A percentile compares a stretch with the other conserved stretches of the same genome.
phyloP scores from a whole-genome alignment of 768 basidiomycete genomes.

The Suillus luteus region DNA sequence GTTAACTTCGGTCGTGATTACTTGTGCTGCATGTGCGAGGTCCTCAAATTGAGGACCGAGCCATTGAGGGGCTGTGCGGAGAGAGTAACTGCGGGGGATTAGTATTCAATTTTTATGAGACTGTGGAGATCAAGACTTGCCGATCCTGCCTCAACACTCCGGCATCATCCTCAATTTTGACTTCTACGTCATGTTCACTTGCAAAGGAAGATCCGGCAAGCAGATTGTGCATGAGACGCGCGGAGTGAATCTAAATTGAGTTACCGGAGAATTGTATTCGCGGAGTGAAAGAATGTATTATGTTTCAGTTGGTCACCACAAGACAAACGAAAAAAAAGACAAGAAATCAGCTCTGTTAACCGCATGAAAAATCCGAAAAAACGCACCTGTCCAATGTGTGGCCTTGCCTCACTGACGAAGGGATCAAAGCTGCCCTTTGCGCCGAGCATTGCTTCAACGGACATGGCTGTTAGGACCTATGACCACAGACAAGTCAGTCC shows the following conservation, averaged over 20 bases:
- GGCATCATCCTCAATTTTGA: slow-evolving; percentile 68
- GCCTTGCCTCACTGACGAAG: slow-evolving; percentile 76
- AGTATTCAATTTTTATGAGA: not conserved
- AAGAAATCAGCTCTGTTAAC: not conserved
- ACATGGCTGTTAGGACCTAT: slow-evolving; percentile 80
- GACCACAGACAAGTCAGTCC: not conserved
- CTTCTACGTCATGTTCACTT: slow-evolving; percentile 69
- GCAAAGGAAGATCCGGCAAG: slow-evolving; percentile 72
- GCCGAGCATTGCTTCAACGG: slow-evolving; percentile 79
- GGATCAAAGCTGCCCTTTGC: slow-evolving; percentile 71
- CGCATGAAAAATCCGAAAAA: not conserved
- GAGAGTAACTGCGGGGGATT: slow-evolving; percentile 31
- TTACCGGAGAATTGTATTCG: not conserved
- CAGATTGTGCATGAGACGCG: slow-evolving; percentile 66
- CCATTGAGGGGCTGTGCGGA: slow-evolving; percentile 81
- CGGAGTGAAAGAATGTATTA: slow-evolving; percentile 3
- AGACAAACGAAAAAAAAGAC: not conserved
- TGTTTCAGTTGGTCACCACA: not conserved
- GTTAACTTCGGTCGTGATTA: slow-evolving; percentile 76
- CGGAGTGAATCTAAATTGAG: slow-evolving; percentile 59
- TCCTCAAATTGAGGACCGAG: slow-evolving; percentile 86
- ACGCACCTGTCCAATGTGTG: slow-evolving; percentile 77
- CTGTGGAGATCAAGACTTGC: slow-evolving; percentile 36
- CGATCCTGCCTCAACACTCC: slow-evolving; percentile 82
- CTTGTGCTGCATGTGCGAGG: slow-evolving; percentile 61